A percentile compares a stretch with the other conserved stretches of the same genome.
phyloP scores from a whole-genome alignment of 2,329 filamentous ascomycete species.

The Verticillium nonalfalfae region DNA sequence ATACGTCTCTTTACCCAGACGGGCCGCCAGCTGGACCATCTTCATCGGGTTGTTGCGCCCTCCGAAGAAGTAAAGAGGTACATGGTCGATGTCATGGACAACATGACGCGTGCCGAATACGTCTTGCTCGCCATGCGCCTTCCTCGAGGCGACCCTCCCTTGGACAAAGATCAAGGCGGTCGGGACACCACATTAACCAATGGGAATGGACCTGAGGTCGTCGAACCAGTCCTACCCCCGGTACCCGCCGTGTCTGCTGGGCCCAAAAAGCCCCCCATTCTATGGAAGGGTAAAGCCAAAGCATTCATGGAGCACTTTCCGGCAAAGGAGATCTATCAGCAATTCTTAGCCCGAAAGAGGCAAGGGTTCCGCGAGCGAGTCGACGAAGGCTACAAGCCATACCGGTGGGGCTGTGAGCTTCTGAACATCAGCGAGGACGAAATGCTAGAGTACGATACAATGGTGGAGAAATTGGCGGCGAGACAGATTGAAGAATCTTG shows the following conservation, averaged over 20 bases:
- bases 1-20: conserved; percentile 50
- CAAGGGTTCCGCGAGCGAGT: conserved; percentile 1
- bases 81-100: conserved; percentile 66
- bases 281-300: conserved; percentile 8
- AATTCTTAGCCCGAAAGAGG: conserved; percentile 7
- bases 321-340: conserved; percentile 10
- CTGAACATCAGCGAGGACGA: background rate
- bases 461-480: background rate
- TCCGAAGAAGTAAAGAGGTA: conserved; percentile 57
- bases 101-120: conserved; percentile 62
- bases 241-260: conserved; percentile 2
- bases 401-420: background rate
- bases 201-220: background rate
- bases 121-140: conserved; percentile 61
- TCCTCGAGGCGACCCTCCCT: conserved; percentile 36
- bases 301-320: conserved; percentile 8
- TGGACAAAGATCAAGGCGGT: conserved; percentile 17
- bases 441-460: background rate
- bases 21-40: conserved; percentile 52
- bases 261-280: conserved; percentile 8
- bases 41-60: conserved; percentile 55
- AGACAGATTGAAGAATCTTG: background rate
- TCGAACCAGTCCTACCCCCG: background rate
- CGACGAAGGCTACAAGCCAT: background rate
- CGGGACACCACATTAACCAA: conserved; percentile 1